A percentile compares a stretch with the other conserved stretches of the same genome.
Evolutionary conservation across 306 rosid genomes (phyloP).

Genomic region (Inga laurina): DNA sequence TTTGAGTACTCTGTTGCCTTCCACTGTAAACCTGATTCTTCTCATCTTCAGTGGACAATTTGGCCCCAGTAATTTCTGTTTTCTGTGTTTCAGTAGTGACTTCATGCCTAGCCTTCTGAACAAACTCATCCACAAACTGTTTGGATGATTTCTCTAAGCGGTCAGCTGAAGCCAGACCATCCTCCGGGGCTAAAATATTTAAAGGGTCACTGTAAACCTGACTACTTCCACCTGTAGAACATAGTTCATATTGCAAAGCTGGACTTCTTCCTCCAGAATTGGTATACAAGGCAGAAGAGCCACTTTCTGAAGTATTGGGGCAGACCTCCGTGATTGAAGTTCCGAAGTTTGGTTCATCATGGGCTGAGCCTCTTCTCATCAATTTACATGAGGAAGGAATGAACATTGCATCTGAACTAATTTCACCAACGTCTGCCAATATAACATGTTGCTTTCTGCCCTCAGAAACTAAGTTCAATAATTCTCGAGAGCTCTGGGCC

Average conservation of each 20-base stretch:
- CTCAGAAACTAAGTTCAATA: constrained; percentile 42
- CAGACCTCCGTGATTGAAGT: constrained; percentile 38
- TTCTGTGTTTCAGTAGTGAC: constrained; percentile 54
- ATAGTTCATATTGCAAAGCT: constrained; percentile 42
- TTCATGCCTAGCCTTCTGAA: constrained; percentile 58
- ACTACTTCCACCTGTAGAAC: constrained; percentile 36
- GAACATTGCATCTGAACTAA: constrained; percentile 46
- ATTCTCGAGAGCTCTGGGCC: constrained; percentile 43
- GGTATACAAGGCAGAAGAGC: constrained; percentile 48
- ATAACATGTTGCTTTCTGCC: constrained; percentile 38
- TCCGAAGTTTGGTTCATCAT: constrained; percentile 38
- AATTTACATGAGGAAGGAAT: constrained; percentile 63
- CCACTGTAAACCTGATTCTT: constrained; percentile 31
- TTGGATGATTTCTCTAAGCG: constrained; percentile 62
- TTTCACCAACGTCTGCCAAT: constrained; percentile 41
- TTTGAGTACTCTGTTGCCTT: constrained; percentile 39
- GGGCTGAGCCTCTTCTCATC: constrained; percentile 42
- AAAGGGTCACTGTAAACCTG: constrained; percentile 43
- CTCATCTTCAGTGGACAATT: constrained; percentile 42
- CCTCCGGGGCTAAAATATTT: constrained; percentile 50
- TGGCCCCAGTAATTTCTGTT: constrained; percentile 38
- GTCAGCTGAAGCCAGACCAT: constrained; percentile 70
- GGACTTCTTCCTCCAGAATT: constrained; percentile 41
- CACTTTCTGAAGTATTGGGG: constrained; percentile 51
- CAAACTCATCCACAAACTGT: constrained; percentile 64